phyloP scores from a whole-genome alignment of 768 basidiomycete species.

The Tylopilus sp. region DNA sequence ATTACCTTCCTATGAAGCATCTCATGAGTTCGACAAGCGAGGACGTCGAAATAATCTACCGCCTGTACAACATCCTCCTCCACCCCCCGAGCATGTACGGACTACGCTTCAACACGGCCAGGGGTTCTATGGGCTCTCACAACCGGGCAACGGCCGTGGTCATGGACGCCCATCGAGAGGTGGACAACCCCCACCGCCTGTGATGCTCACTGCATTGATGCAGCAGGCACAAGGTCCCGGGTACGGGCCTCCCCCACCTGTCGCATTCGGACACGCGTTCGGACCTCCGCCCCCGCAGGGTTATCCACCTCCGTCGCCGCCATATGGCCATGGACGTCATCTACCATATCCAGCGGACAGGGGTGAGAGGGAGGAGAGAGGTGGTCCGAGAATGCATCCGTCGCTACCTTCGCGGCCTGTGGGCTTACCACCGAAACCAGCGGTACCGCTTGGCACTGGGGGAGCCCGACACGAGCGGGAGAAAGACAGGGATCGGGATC shows the following conservation, averaged over 20 bases:
- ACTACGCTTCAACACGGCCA: slow-evolving; percentile 31
- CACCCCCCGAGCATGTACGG: slow-evolving; percentile 32
- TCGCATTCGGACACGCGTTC: slow-evolving; percentile 19
- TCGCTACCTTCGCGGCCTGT: slow-evolving; percentile 20
- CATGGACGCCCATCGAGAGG: slow-evolving; percentile 31
- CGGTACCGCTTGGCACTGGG: slow-evolving; percentile 11
- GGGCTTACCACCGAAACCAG: slow-evolving; percentile 21
- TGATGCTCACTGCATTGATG: slow-evolving; percentile 31
- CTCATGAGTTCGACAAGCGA: slow-evolving; percentile 79
- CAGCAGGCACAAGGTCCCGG: slow-evolving; percentile 22
- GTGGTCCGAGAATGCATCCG: slow-evolving; percentile 9
- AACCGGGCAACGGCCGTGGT: slow-evolving; percentile 27
- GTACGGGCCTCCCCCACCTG: slow-evolving; percentile 13
- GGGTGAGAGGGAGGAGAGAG: slow-evolving; percentile 13
- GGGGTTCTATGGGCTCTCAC: slow-evolving; percentile 29
- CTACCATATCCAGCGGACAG: slow-evolving; percentile 8
- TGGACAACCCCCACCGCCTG: slow-evolving; percentile 25
- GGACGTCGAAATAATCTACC: slow-evolving; percentile 48
- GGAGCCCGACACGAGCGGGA: slow-evolving; percentile 21
- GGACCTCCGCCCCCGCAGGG: slow-evolving; percentile 11
- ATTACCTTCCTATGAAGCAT: slow-evolving; percentile 74
- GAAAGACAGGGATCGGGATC: not conserved
- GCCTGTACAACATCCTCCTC: slow-evolving; percentile 24
- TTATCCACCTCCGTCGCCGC: slow-evolving; percentile 18
- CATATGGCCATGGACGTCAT: slow-evolving; percentile 12